Evolutionary conservation across 2,329 filamentous ascomycete species (phyloP).

Genomic region (Capronia americana): DNA sequence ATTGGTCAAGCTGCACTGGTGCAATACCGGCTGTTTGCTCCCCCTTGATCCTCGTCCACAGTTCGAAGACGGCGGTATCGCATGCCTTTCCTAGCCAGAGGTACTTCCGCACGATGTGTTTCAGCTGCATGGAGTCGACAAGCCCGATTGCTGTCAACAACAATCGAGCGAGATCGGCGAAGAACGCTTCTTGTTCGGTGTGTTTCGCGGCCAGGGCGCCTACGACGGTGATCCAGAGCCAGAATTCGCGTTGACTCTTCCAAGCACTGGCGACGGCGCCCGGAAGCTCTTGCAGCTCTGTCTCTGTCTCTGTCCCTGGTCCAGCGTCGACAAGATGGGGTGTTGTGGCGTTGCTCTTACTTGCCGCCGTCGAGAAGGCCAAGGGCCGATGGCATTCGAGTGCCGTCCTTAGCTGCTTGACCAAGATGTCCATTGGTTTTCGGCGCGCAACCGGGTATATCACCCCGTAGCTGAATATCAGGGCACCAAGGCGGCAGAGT

Average conservation of each 20-base stretch:
- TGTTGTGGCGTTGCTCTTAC: not conserved
- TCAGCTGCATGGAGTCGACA: constrained; percentile 8
- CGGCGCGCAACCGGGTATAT: constrained; percentile 19
- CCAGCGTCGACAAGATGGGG: not conserved
- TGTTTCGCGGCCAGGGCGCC: constrained; percentile 11
- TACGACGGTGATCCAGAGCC: constrained; percentile 20
- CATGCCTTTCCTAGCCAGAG: constrained; percentile 19
- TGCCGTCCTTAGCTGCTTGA: not conserved
- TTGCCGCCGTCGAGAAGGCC: not conserved
- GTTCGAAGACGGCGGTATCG: constrained; percentile 12
- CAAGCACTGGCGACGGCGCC: not conserved
- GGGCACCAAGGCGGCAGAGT: constrained; percentile 19
- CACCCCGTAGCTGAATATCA: constrained; percentile 26
- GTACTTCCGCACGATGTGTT: constrained; percentile 15
- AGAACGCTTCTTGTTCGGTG: constrained; percentile 13
- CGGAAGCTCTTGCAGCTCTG: too few relatives aligned
- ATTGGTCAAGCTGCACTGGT: not conserved
- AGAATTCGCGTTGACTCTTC: not conserved
- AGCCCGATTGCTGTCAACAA: not conserved
- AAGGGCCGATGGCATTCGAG: not conserved
- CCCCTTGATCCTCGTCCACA: constrained; percentile 7
- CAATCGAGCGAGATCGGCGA: constrained; percentile 7
- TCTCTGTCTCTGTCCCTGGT: not conserved
- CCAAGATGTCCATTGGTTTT: constrained; percentile 5
- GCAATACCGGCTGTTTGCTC: not conserved